Base-by-base conservation (phyloP, 2,329 filamentous ascomycete genomes). In the Truncatella angustata region DNA sequence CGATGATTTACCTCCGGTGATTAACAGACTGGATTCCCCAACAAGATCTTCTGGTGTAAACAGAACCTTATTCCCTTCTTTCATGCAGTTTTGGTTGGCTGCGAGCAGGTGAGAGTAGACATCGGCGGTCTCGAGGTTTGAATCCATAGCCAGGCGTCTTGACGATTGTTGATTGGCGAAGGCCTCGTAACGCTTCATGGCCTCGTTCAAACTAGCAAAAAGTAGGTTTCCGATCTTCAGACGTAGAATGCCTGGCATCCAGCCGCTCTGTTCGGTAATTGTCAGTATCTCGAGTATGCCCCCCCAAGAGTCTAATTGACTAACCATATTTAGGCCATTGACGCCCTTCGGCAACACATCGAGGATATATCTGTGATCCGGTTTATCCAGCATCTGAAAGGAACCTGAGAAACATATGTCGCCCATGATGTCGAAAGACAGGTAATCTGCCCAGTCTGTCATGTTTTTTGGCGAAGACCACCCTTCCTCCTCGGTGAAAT, bases 101-200 rank as follows among this genome's bases (percentile, higher is more conserved):
- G 85, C 85, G 54, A 90, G 79, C 10, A 90, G 77, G 66, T 90
- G 85, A 68, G 88, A 85, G 72, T 90, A 90, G 73, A 90, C 89
- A 64, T 90, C 87, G 53, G 85, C 24, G 6, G 10, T 23, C 7
- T 23, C 11, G 3, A 34, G 43, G 24, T 7, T 16, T 18, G 12
- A 0, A 30, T 30, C 12, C 43, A 45, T 20, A 4, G 10, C 24
- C 3, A 45, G 24, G 43, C 43, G 43, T 5, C 5, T 32, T 2
- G 43, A 5, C 12, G 43, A 45, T 32, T 45, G 43, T 2, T 7
- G 16, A 10, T 24, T 45, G 43, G 43, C 43, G 4, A 45, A 45
- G 4, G 43, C 43, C n/a, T 45, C 43, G 43, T 45, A 45, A 20
- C 24, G 23, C 12, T 32, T 32, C 43, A 45, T 45, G 16, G 43